Base-by-base conservation (phyloP, 495 filamentous ascomycete genomes). In the Thermothielavioides terrestris region DNA sequence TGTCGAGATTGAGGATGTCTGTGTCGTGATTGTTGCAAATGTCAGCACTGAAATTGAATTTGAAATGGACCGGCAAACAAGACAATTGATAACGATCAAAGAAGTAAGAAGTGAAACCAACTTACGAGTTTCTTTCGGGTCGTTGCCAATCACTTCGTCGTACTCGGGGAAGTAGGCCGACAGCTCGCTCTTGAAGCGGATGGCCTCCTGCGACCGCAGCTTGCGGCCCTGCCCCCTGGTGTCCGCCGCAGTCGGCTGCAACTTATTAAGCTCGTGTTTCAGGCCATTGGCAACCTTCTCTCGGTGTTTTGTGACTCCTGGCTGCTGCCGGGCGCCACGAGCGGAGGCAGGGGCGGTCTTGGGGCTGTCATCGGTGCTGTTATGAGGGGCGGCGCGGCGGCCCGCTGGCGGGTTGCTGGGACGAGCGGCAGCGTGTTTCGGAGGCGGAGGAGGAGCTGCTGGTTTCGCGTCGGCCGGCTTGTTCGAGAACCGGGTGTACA, bases 121-220 rank as follows among this genome's bases (percentile, higher is more conserved):
- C 78, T 56, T 75, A 94, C 88, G 85, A 49, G 80, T 70, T 62
- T 89, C 82, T 49, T 84, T 80, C 6, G 79, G 78, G 54, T 88
- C 83, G 55, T 89, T 83, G 50, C 84, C 87, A 61, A 95, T 84
- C 46, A 94, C 77, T 55, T 92, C 85, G 62, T 95, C 89, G 66
- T 91, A 95, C 52, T 91, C 88, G 36, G 85, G 81, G 58, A 95
- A 94, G 65, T 92, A 95, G 26, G 79, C 74, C 8, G 88, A 83
- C 23, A 95, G 74, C 60, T 95, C 89, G 68, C 88, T 94, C 74
- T 89, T 90, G 61, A 86, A 81, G 49, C 87, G 69, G 43, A 68
- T 72, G 20, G 68, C 70, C 51, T 78, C 76, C 53, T 77, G 72
- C 42, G 74, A 77, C 48, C 77, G 66, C 56, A 80, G 62, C 62